phyloP scores from a whole-genome alignment of 1,284 basidiomycete species.

The Taiwanofungus camphoratus region DNA sequence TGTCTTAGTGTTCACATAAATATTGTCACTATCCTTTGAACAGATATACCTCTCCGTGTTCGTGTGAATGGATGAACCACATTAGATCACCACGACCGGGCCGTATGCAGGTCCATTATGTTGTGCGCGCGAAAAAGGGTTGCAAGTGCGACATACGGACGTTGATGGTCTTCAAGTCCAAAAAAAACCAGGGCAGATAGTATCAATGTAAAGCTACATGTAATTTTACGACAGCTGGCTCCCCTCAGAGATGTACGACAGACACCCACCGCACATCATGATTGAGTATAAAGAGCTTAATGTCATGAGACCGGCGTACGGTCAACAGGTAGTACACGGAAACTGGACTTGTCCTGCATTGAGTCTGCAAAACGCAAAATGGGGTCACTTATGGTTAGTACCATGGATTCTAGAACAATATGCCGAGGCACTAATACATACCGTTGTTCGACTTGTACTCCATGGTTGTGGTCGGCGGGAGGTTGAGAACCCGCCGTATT shows the following conservation, averaged over 20 bases:
- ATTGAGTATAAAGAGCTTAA: not conserved
- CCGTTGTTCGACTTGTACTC: constrained; percentile 86
- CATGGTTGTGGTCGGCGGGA: constrained; percentile 68
- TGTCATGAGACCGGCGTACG: constrained; percentile 39
- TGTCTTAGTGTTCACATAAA: not conserved
- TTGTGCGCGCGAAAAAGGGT: no score
- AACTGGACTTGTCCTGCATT: constrained; percentile 79
- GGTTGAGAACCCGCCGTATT: constrained; percentile 58
- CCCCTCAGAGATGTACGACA: no score
- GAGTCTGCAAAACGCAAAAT: constrained; percentile 45
- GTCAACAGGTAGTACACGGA: constrained; percentile 52
- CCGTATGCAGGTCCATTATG: no score
- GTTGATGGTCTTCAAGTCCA: no score
- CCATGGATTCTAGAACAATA: not conserved
- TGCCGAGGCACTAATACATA: constrained; percentile 27
- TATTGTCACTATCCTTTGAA: not conserved
- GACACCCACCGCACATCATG: no score
- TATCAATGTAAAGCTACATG: constrained; percentile 4
- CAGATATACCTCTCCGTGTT: no score
- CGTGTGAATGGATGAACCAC: no score
- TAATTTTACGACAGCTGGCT: not conserved
- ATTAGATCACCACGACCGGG: no score
- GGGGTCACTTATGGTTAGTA: not conserved
- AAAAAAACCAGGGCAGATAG: not conserved
- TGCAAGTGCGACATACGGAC: no score